A percentile compares a stretch with the other conserved stretches of the same genome.
Conservation (phyloP, 139 green algal genomes). For the Mesotaenium endlicherianum region DNA sequence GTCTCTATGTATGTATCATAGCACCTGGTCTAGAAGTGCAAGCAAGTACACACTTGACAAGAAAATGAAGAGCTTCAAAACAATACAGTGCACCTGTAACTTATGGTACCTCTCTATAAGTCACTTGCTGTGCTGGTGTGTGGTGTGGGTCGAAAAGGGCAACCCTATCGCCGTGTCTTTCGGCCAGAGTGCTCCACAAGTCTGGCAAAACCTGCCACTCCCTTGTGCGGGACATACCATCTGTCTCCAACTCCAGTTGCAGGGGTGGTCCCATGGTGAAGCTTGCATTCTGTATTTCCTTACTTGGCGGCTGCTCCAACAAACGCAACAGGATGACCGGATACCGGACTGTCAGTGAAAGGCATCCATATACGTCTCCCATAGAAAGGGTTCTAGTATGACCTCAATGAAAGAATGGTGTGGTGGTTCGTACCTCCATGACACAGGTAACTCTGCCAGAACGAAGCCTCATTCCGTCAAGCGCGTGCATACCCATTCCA, state of each 20-base stretch:
- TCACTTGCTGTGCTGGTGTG: background rate
- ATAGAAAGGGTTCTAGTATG: no score
- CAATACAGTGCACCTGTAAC: background rate
- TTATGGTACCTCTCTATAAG: conserved; percentile 12
- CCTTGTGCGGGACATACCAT: background rate
- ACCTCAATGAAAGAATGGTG: no score
- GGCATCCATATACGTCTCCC: no score
- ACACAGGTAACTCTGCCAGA: no score
- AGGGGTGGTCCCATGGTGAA: background rate
- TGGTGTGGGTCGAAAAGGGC: conserved; percentile 34
- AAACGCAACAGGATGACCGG: no score
- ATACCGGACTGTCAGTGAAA: no score
- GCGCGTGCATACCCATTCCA: no score
- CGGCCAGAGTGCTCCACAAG: conserved; percentile 22
- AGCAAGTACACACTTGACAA: background rate
- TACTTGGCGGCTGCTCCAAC: conserved; percentile 6
- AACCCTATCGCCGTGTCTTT: conserved; percentile 16
- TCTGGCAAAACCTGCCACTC: conserved; percentile 39
- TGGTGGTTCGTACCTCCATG: no score
- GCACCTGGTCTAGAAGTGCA: background rate
- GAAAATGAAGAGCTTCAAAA: background rate
- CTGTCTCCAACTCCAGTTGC: background rate
- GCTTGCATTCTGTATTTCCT: background rate
- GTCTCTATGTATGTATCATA: background rate
- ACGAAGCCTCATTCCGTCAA: no score